Evolutionary conservation across 345 rosid species (phyloP).

Genomic region (Salix viminalis): DNA sequence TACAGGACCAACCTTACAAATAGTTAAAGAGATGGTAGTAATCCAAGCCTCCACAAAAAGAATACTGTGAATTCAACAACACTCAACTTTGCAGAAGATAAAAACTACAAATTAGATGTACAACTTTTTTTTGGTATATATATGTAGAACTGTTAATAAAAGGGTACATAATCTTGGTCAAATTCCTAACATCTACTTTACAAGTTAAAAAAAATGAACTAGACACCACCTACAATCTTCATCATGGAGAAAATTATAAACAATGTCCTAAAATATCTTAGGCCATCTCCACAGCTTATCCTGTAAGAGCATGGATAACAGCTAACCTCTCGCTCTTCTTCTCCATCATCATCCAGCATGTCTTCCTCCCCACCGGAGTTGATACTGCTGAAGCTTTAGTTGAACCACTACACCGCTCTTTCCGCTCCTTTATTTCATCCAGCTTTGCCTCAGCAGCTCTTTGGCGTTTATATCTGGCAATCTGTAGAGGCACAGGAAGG

Average conservation of each 20-base stretch:
- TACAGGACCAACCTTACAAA: constrained; percentile 65
- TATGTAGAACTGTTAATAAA: not conserved
- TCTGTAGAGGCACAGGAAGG: constrained; percentile 30
- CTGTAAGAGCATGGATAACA: not conserved
- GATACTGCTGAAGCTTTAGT: constrained; percentile 70
- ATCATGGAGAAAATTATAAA: not conserved
- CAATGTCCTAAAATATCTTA: not conserved
- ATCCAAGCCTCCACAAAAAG: constrained; percentile 81
- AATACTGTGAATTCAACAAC: not conserved
- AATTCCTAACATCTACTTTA: not conserved
- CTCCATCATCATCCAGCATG: constrained; percentile 77
- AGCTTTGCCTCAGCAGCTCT: constrained; percentile 82
- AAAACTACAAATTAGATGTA: not conserved
- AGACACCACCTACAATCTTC: not conserved
- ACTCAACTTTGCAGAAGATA: not conserved
- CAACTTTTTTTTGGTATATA: not conserved
- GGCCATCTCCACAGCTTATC: not conserved
- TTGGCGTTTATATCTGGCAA: constrained; percentile 81
- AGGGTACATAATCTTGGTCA: not conserved
- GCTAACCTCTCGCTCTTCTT: constrained; percentile 95
- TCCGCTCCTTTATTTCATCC: constrained; percentile 76
- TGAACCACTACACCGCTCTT: constrained; percentile 78
- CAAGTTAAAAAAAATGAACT: not conserved
- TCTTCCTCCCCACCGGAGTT: constrained; percentile 88
- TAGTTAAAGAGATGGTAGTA: constrained; percentile 55